Percentiles rank a stretch among this genome's conserved stretches.
phyloP scores from a whole-genome alignment of 73 alveolate species.

The Paramecium primaurelia region DNA sequence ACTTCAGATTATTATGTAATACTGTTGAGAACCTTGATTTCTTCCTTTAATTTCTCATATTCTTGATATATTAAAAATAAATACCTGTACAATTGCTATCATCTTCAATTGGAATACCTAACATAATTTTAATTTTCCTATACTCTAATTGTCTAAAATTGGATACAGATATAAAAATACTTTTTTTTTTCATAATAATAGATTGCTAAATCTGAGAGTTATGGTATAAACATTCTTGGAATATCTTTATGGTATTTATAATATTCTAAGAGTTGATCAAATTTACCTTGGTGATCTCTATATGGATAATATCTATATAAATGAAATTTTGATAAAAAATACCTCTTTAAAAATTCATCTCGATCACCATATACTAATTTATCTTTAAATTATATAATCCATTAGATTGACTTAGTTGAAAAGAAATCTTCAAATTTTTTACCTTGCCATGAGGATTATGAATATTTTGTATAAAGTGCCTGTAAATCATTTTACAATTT shows the following conservation, averaged over 20 bases:
- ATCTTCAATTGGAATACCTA: slow-evolving; percentile 21
- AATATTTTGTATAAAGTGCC: slow-evolving; percentile 36
- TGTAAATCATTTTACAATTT: neutral
- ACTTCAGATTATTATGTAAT: neutral
- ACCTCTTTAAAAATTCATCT: slow-evolving; percentile 59
- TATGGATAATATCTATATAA: slow-evolving; percentile 11
- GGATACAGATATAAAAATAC: neutral
- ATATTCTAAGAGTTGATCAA: slow-evolving; percentile 50
- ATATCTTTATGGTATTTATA: slow-evolving; percentile 58
- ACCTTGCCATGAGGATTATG: neutral
- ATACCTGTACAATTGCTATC: neutral
- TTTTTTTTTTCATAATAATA: slow-evolving; percentile 39
- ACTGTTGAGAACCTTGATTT: neutral
- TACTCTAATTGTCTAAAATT: neutral
- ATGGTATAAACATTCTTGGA: slow-evolving; percentile 41
- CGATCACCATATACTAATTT: slow-evolving; percentile 21
- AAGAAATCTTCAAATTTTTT: slow-evolving; percentile 33
- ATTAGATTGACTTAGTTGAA: neutral
- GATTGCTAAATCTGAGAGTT: slow-evolving; percentile 28
- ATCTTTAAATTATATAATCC: slow-evolving; percentile 48
- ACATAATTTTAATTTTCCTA: neutral
- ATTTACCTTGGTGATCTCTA: neutral
- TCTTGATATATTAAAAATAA: neutral
- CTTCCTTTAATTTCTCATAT: slow-evolving; percentile 4
- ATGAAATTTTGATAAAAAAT: neutral